A percentile compares a stretch with the other conserved stretches of the same genome.
These are phyloP conservation scores for Brassica balearica DNA, from an alignment of 441 rosid genomes.

Conservation along the genomic window DNA sequence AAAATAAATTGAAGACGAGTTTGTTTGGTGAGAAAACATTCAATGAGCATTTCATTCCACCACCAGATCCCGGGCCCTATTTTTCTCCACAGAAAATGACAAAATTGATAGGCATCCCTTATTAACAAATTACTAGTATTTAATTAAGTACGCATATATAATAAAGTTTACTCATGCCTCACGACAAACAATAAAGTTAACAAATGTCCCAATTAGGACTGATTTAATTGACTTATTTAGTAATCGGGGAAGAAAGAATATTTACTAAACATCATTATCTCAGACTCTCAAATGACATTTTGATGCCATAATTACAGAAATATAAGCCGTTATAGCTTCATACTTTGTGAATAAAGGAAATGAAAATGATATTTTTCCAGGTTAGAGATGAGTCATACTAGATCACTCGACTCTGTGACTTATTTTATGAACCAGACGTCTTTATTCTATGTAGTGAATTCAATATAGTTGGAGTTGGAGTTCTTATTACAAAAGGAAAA, in stretches of 20 bases:
- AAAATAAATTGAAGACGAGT: constrained; percentile 17
- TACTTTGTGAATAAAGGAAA: background rate
- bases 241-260: constrained; percentile 10
- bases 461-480: constrained; percentile 3
- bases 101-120: background rate
- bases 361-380: background rate
- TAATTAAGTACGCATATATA: constrained; percentile 3
- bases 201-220: background rate
- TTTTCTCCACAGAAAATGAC: constrained; percentile 23
- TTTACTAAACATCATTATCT: constrained; percentile 23
- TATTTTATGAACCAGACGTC: constrained; percentile 7
- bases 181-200: background rate
- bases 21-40: constrained; percentile 48
- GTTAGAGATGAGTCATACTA: background rate
- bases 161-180: constrained; percentile 20
- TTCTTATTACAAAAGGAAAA: background rate
- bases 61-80: constrained; percentile 42
- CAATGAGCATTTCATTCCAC: constrained; percentile 42
- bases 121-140: background rate
- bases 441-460: background rate
- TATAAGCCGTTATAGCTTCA: background rate
- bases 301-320: constrained; percentile 12
- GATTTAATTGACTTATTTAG: background rate
- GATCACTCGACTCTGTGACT: background rate
- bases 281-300: background rate